phyloP scores from a whole-genome alignment of 768 basidiomycete species.

The Tricholoma terreum region DNA sequence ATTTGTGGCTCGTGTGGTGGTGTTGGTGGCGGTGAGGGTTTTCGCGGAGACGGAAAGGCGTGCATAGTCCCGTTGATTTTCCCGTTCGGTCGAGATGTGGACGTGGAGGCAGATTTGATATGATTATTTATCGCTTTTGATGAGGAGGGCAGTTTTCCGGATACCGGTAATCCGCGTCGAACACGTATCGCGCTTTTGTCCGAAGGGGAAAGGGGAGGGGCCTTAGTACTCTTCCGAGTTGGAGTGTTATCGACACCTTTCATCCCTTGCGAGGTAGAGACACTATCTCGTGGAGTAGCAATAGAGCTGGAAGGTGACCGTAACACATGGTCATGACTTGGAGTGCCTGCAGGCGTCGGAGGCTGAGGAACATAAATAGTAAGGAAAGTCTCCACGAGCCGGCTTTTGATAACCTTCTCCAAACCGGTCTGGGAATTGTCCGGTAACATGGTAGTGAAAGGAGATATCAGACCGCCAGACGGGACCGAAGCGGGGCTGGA shows the following conservation, averaged over 20 bases:
- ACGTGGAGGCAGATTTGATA: conserved; percentile 25
- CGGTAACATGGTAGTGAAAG: conserved; percentile 36
- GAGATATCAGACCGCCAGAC: conserved; percentile 18
- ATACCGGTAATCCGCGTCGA: conserved; percentile 20
- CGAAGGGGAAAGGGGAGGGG: conserved; percentile 18
- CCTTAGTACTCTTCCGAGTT: conserved; percentile 15
- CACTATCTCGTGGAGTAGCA: conserved; percentile 4
- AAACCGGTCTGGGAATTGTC: conserved; percentile 67
- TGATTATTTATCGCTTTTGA: conserved; percentile 13
- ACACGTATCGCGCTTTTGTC: conserved; percentile 15
- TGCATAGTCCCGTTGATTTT: conserved; percentile 12
- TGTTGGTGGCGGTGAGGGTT: conserved; percentile 10
- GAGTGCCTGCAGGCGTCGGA: not conserved
- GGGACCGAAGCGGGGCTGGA: conserved; percentile 14
- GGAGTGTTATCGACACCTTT: conserved; percentile 14
- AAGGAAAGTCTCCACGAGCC: conserved; percentile 77
- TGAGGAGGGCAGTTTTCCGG: conserved; percentile 10
- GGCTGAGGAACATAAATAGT: conserved; percentile 44
- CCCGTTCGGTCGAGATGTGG: conserved; percentile 20
- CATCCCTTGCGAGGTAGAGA: conserved; percentile 9
- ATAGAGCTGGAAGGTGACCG: conserved; percentile 2
- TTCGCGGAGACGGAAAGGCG: conserved; percentile 11
- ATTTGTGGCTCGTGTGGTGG: conserved; percentile 25
- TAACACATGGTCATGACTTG: not conserved
- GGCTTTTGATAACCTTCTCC: conserved; percentile 68